Evolutionary conservation across 2,329 filamentous ascomycete species (phyloP).

Genomic region (Aspergillus japonicus): DNA sequence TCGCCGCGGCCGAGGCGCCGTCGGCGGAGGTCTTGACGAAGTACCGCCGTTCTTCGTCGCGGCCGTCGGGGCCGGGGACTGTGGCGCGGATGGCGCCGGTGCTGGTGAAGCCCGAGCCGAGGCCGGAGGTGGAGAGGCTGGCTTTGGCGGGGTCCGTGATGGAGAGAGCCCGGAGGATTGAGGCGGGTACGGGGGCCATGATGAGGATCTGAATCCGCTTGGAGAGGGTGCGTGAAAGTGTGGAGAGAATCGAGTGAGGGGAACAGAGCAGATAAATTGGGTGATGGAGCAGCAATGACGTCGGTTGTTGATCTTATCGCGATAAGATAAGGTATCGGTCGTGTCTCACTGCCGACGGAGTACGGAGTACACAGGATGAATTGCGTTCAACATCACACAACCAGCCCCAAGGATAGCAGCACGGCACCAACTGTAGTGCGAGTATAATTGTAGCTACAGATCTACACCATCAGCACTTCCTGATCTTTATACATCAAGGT

Average conservation of each 20-base stretch:
- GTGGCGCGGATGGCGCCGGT: slow-evolving; percentile 42
- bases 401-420: background rate
- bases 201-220: background rate
- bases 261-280: background rate
- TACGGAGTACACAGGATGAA: too few species aligned
- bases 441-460: background rate
- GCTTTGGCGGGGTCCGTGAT: slow-evolving; percentile 36
- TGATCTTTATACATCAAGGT: slow-evolving; percentile 5
- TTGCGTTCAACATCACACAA: too few species aligned
- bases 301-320: slow-evolving; percentile 11
- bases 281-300: slow-evolving; percentile 6
- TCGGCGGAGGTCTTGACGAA: slow-evolving; percentile 43
- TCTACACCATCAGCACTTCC: background rate
- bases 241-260: background rate
- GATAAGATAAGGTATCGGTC: slow-evolving; percentile 12
- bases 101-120: slow-evolving; percentile 46
- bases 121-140: slow-evolving; percentile 37
- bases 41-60: slow-evolving; percentile 33
- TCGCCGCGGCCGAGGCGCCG: slow-evolving; percentile 35
- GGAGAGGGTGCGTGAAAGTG: background rate
- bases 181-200: slow-evolving; percentile 33
- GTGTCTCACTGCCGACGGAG: background rate
- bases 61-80: slow-evolving; percentile 22
- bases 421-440: background rate
- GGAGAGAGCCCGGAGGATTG: slow-evolving; percentile 41